A percentile compares a stretch with the other conserved stretches of the same genome.
These are phyloP conservation scores for Helminthosporium solani DNA, from an alignment of 2,329 filamentous ascomycete genomes.

Conservation along the genomic window DNA sequence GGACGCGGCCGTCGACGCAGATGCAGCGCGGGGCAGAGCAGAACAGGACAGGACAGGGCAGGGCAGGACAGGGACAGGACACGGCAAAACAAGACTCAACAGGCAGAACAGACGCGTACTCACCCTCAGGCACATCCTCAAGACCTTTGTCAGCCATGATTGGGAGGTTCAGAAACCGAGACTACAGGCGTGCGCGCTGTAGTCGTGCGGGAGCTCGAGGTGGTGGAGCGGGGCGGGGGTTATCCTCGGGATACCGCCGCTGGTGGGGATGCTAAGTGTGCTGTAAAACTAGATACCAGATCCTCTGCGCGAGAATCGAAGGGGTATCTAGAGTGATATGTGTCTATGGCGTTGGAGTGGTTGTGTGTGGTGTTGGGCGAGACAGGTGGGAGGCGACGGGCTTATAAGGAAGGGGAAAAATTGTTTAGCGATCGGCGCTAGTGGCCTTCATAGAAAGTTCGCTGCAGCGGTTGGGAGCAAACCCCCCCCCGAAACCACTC, in stretches of 20 bases:
- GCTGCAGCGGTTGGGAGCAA: constrained; percentile 1
- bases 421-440: constrained; percentile 4
- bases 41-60: too few relatives aligned
- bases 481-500: constrained; percentile 12
- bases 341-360: constrained; percentile 15
- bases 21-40: constrained; percentile 2
- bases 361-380: constrained; percentile 24
- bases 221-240: constrained; percentile 44
- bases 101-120: constrained; percentile 19
- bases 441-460: constrained; percentile 1
- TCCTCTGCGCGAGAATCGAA: constrained; percentile 49
- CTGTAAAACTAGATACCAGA: constrained; percentile 49
- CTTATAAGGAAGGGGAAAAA: constrained; percentile 1
- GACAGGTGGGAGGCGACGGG: constrained; percentile 16
- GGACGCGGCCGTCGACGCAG: constrained; percentile 12
- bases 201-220: constrained; percentile 40
- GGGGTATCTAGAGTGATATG: constrained; percentile 43
- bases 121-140: constrained; percentile 95
- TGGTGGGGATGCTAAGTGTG: constrained; percentile 28
- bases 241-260: constrained; percentile 46
- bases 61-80: neutral
- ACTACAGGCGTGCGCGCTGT: constrained; percentile 67
- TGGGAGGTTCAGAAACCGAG: constrained; percentile 60
- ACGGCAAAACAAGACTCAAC: constrained; percentile 47
- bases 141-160: constrained; percentile 99